Conservation (phyloP, 2,329 filamentous ascomycete species). For the Diaporthe capsici region DNA sequence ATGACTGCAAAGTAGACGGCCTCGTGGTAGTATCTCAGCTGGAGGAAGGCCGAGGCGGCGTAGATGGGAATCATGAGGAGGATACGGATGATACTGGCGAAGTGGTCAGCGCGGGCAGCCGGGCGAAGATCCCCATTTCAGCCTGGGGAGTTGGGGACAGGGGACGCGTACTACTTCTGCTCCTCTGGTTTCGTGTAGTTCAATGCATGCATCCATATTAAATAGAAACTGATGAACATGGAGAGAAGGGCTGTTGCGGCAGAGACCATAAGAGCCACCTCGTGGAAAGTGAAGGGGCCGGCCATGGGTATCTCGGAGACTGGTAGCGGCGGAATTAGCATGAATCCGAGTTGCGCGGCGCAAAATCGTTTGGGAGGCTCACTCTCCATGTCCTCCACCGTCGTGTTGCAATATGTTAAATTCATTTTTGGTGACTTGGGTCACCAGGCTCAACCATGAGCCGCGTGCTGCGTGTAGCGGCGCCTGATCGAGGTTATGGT, state of each 20-base stretch:
- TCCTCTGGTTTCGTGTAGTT: conserved; percentile 73
- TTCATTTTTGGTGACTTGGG: conserved; percentile 35
- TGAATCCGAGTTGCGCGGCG: conserved; percentile 46
- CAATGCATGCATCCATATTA: conserved; percentile 71
- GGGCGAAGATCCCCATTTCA: conserved; percentile 1
- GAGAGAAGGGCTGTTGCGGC: conserved; percentile 64
- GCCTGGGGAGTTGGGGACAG: neutral
- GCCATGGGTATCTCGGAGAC: conserved; percentile 63
- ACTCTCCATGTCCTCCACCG: conserved; percentile 43
- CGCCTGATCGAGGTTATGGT: conserved; percentile 11
- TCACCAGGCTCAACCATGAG: conserved; percentile 32
- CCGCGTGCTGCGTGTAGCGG: conserved; percentile 5
- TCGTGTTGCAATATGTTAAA: conserved; percentile 40
- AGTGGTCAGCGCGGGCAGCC: conserved; percentile 22
- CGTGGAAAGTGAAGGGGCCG: conserved; percentile 67
- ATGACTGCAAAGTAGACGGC: conserved; percentile 86
- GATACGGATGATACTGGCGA: conserved; percentile 84
- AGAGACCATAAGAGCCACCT: conserved; percentile 66
- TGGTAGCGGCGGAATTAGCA: conserved; percentile 50
- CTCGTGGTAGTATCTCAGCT: conserved; percentile 81
- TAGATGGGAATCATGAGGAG: conserved; percentile 91
- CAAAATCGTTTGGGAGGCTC: conserved; percentile 41
- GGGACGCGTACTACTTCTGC: conserved; percentile 66
- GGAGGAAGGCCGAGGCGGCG: conserved; percentile 79
- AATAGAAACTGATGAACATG: conserved; percentile 66